phyloP scores from a whole-genome alignment of 345 rosid genomes.

The Abelmoschus esculentus region DNA sequence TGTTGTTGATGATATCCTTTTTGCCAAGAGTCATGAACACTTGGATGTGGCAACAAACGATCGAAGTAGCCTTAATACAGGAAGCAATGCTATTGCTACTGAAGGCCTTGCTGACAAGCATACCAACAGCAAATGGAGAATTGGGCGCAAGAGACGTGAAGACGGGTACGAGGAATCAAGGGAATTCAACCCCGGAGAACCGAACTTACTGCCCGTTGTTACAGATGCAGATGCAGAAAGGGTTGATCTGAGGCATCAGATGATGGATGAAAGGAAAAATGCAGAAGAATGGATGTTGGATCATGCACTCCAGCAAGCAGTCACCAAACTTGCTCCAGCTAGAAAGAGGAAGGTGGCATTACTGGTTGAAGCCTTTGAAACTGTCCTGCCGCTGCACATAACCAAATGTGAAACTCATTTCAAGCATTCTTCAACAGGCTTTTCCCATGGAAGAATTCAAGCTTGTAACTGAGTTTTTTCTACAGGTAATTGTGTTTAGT shows the following conservation, averaged over 20 bases:
- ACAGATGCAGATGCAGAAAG: conserved; percentile 56
- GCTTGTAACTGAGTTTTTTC: conserved; percentile 47
- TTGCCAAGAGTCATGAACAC: not conserved
- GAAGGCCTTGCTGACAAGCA: conserved; percentile 21
- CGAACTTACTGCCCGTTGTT: conserved; percentile 58
- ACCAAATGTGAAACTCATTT: conserved; percentile 31
- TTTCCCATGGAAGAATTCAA: conserved; percentile 53
- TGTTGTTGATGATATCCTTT: conserved; percentile 8
- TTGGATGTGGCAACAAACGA: conserved; percentile 11
- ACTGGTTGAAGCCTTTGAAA: conserved; percentile 91
- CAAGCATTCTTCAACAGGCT: conserved; percentile 29
- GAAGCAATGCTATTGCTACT: conserved; percentile 19
- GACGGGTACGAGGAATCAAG: conserved; percentile 28
- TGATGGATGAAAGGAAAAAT: conserved; percentile 58
- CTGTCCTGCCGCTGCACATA: conserved; percentile 40
- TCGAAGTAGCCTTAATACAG: not conserved
- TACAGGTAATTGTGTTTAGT: not conserved
- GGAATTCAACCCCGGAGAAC: conserved; percentile 70
- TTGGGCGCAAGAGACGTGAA: conserved; percentile 24
- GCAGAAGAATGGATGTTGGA: conserved; percentile 96
- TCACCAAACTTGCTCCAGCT: conserved; percentile 68
- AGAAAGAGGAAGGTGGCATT: conserved; percentile 79
- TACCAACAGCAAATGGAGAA: conserved; percentile 33
- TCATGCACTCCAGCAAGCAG: conserved; percentile 66
- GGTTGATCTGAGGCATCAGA: conserved; percentile 74